Evolutionary conservation across 2,329 filamentous ascomycete species (phyloP), one percentile per base, ranked within the genome.

Genomic region (Cordyceps javanica): DNA sequence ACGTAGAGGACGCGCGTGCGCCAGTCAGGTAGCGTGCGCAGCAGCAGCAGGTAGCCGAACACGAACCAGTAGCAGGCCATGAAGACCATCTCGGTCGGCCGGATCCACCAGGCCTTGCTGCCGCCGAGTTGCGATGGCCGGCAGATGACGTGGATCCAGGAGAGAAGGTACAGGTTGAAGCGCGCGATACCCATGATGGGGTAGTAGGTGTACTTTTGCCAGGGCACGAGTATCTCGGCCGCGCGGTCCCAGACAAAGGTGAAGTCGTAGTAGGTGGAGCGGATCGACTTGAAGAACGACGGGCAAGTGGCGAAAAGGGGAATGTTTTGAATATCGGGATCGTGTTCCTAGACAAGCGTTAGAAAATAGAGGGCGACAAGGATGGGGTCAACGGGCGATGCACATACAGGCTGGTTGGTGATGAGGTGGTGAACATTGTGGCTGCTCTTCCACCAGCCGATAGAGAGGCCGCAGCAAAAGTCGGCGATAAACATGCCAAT

Each of bases 121-220:
- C 68, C 72, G 52, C 82, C 82, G 57, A 85, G 85, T 34, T 74
- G 75, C 0, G 81, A 78, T 0, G 80, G 82, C 66, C 76, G 75
- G 5, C 79, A 78, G 30, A 88, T 70, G 10, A 89, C 79, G 67
- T 88, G 85, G 16, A 79, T 72, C 84, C 84, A 88, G 5, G 83
- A 86, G 11, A 89, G 77, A 19, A 84, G 70, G 69, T 89, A 89
- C 2, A 90, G 79, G 67, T 89, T 89, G 80, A 90, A 89, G 60
- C 87, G 85, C 3, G 85, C 87, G 56, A 89, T 75, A 60, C 75
- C 76, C 74, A 90, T 82, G 65, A 87, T 70, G 1, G 85, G 82
- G 67, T 89, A 89, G 73, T 89, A 90, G 0, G 83, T 82, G 70
- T 82, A 88, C 55, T 81, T 73, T 67, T 90, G 87, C 66, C 78